These are phyloP conservation scores for Penicillium verhagenii DNA, from an alignment of 495 filamentous ascomycete species.

Conservation along the genomic window DNA sequence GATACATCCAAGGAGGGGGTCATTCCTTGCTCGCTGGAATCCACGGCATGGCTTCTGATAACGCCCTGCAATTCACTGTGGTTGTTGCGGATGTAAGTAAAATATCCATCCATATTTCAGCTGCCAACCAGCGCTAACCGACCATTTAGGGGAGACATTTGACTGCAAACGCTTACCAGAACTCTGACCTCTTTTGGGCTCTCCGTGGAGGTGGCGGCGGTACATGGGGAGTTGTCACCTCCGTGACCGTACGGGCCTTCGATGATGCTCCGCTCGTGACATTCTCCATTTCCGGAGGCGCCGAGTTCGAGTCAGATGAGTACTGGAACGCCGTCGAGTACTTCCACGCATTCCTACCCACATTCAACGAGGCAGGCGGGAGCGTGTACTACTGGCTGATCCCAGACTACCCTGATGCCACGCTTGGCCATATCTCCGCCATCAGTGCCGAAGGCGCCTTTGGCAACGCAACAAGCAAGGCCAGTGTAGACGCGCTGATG, in stretches of 20 bases:
- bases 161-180: conserved; percentile 37
- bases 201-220: conserved; percentile 44
- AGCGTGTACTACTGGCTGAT: conserved; percentile 36
- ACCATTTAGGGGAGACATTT: conserved; percentile 38
- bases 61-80: conserved; percentile 36
- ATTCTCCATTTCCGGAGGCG: neutral
- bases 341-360: conserved; percentile 25
- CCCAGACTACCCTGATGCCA: conserved; percentile 12
- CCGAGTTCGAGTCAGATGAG: neutral
- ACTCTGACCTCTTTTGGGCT: conserved; percentile 56
- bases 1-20: conserved; percentile 57
- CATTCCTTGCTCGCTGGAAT: conserved; percentile 44
- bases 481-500: neutral
- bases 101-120: neutral
- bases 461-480: neutral
- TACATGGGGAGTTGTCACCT: conserved; percentile 53
- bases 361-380: conserved; percentile 34
- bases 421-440: neutral
- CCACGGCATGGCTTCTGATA: conserved; percentile 36
- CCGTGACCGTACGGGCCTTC: conserved; percentile 27
- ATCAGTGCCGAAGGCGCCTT: neutral
- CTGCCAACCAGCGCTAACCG: neutral
- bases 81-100: conserved; percentile 39
- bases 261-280: neutral
- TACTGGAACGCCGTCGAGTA: conserved; percentile 39